These are phyloP conservation scores for Didymella arachidicola DNA, from an alignment of 2,329 filamentous ascomycete genomes.

Conservation along the genomic window DNA sequence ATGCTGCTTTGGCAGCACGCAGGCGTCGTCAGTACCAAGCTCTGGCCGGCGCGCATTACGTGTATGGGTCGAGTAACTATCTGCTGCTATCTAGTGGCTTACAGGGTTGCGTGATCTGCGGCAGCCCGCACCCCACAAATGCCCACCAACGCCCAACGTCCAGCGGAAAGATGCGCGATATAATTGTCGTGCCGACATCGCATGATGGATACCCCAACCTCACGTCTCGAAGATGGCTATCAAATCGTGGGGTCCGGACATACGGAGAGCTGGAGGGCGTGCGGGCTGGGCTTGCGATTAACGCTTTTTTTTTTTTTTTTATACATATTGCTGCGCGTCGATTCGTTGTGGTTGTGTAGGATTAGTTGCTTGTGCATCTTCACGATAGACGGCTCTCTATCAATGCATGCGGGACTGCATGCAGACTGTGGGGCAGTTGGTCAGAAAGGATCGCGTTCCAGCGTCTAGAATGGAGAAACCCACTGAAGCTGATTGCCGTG, in stretches of 20 bases:
- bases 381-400: conserved; percentile 14
- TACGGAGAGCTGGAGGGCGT: conserved; percentile 14
- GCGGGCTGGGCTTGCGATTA: conserved; percentile 15
- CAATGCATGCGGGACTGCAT: conserved; percentile 26
- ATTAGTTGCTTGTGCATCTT: conserved; percentile 3
- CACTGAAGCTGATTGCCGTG: conserved; percentile 21
- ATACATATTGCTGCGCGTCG: conserved; percentile 20
- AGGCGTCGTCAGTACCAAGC: conserved; percentile 13
- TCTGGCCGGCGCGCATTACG: conserved; percentile 43
- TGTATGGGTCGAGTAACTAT: conserved; percentile 43
- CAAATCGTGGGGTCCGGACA: conserved; percentile 37
- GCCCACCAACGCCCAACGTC: conserved; percentile 38
- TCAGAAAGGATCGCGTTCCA: conserved; percentile 23
- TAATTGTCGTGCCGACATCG: conserved; percentile 41
- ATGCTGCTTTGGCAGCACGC: conserved; percentile 12
- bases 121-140: conserved; percentile 30
- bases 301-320: conserved; percentile 19
- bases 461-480: conserved; percentile 23
- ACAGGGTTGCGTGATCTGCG: conserved; percentile 35
- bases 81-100: conserved; percentile 37
- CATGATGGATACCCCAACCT: conserved; percentile 38
- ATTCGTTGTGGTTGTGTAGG: conserved; percentile 24
- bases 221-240: conserved; percentile 11
- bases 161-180: conserved; percentile 30
- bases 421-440: conserved; percentile 32